phyloP scores from a whole-genome alignment of 1,284 basidiomycete species.

The Xerocomus amazonicus region DNA sequence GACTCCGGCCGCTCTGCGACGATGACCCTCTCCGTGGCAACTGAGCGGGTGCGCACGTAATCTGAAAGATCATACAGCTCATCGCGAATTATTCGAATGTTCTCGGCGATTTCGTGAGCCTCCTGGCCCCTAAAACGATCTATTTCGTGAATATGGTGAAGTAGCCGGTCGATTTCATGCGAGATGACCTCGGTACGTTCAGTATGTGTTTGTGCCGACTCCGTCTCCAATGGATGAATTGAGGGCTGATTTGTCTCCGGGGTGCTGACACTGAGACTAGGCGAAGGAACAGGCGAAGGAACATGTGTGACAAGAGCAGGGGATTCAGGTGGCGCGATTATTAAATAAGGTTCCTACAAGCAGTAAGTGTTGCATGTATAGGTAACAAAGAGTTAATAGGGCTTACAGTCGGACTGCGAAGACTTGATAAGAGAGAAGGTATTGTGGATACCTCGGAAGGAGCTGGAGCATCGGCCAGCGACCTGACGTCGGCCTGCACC shows the following conservation, averaged over 20 bases:
- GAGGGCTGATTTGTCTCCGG: slow-evolving; percentile 60
- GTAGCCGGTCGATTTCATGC: slow-evolving; percentile 63
- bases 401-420: slow-evolving; percentile 18
- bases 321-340: slow-evolving; percentile 33
- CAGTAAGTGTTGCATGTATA: slow-evolving; percentile 12
- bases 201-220: slow-evolving; percentile 30
- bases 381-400: slow-evolving; percentile 34
- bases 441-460: slow-evolving; percentile 43
- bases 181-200: slow-evolving; percentile 44
- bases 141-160: slow-evolving; percentile 61
- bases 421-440: slow-evolving; percentile 51
- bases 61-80: slow-evolving; percentile 59
- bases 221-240: slow-evolving; percentile 53
- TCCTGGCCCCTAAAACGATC: slow-evolving; percentile 59
- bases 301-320: slow-evolving; percentile 32
- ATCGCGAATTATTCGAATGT: slow-evolving; percentile 57
- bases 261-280: slow-evolving; percentile 59
- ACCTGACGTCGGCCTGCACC: slow-evolving; percentile 34
- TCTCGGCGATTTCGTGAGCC: slow-evolving; percentile 54
- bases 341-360: slow-evolving; percentile 28
- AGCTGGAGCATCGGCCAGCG: slow-evolving; percentile 25
- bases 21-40: slow-evolving; percentile 21
- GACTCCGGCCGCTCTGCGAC: slow-evolving; percentile 13
- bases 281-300: slow-evolving; percentile 37
- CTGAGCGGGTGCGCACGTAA: slow-evolving; percentile 30